Percentiles rank a stretch among this genome's conserved stretches.
These are phyloP conservation scores for Pichia insulana DNA, from an alignment of 805 yeast genomes.

Conservation along the genomic window DNA sequence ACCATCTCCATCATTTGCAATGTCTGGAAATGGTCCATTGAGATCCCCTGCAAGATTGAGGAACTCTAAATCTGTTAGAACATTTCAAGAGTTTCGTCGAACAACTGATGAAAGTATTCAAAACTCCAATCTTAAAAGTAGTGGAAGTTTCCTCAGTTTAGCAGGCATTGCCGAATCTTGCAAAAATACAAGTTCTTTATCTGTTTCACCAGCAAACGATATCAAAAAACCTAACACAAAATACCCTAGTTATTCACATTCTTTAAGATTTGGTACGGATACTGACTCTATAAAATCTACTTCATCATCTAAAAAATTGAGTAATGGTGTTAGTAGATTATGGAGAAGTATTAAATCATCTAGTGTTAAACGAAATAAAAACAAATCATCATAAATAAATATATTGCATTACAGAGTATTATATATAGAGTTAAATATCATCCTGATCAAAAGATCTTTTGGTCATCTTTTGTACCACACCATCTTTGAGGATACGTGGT, in stretches of 20 bases:
- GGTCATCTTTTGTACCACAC: constrained; percentile 36
- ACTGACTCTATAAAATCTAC: no score
- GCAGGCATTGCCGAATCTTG: constrained; percentile 9
- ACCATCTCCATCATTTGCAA: constrained; percentile 10
- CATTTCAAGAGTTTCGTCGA: neutral
- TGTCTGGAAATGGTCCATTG: neutral
- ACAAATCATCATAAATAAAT: neutral
- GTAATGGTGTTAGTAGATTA: constrained; percentile 2
- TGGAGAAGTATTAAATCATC: constrained; percentile 6
- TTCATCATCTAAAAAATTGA: neutral
- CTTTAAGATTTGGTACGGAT: no score
- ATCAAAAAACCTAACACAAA: no score
- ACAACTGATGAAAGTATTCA: neutral
- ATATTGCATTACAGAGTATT: no score
- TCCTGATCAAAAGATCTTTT: neutral
- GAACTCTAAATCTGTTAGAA: constrained; percentile 5
- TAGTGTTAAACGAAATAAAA: neutral
- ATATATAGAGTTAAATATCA: neutral
- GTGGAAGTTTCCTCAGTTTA: constrained; percentile 2
- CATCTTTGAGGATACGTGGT: constrained; percentile 49
- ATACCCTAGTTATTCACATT: no score
- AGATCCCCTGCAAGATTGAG: constrained; percentile 9
- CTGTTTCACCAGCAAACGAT: neutral
- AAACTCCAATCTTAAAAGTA: neutral
- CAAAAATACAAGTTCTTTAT: neutral